Conservation (phyloP, 306 rosid species). For the Echinosophora koreensis region DNA sequence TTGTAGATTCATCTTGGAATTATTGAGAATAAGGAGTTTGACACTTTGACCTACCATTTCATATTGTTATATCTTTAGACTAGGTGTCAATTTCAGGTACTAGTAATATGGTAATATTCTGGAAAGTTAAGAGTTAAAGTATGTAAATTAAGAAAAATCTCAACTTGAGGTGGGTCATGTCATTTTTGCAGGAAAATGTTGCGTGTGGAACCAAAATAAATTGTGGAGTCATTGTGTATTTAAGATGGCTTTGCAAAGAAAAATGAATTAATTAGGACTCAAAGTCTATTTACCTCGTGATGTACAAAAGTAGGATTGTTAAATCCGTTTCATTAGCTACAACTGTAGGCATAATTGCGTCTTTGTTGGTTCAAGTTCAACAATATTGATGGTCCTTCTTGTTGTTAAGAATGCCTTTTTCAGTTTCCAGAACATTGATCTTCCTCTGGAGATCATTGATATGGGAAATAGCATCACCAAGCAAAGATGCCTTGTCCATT, state of each 20-base stretch:
- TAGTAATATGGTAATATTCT: not conserved
- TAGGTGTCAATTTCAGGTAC: not conserved
- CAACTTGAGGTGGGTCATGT: not conserved
- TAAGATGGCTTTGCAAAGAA: constrained; percentile 23
- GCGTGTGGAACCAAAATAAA: not conserved
- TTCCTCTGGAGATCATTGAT: constrained; percentile 89
- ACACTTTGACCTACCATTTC: not conserved
- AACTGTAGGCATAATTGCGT: not conserved
- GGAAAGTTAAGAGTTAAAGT: not conserved
- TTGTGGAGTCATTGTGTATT: constrained; percentile 24
- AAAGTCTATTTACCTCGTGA: not conserved
- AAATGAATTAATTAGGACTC: not conserved
- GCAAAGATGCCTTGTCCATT: constrained; percentile 96
- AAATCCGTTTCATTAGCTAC: constrained; percentile 2
- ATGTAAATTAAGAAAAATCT: not conserved
- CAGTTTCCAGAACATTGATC: constrained; percentile 80
- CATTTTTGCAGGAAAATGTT: not conserved
- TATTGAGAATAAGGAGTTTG: not conserved
- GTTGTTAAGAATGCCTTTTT: constrained; percentile 62
- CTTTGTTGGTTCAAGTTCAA: not conserved
- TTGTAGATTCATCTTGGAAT: not conserved
- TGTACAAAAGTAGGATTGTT: constrained; percentile 11
- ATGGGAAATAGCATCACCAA: constrained; percentile 86
- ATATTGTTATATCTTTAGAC: not conserved
- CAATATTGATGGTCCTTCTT: constrained; percentile 44